Percentiles rank a stretch among this genome's conserved stretches.
Conservation (phyloP, 2,329 filamentous ascomycete species). For the Shiraia sp. region DNA sequence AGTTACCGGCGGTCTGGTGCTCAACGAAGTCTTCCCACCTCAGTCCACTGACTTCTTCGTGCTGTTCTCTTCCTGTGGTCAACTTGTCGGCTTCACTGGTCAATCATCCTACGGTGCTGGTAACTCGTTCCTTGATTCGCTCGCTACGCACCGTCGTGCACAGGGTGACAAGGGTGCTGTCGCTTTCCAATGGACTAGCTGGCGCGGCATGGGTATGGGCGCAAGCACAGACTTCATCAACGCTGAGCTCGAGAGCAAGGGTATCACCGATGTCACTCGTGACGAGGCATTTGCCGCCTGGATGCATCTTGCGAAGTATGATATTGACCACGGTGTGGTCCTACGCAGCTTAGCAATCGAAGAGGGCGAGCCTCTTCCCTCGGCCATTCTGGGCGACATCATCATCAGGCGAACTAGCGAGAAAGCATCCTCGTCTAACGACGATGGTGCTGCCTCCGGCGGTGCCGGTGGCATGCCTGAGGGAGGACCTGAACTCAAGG, state of each 20-base stretch:
- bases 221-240: conserved; percentile 44
- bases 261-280: conserved; percentile 48
- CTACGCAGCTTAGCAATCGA: conserved; percentile 38
- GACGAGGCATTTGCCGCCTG: conserved; percentile 52
- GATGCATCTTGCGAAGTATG: conserved; percentile 41
- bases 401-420: conserved; percentile 8
- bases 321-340: conserved; percentile 48
- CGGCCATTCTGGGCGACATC: conserved; percentile 19
- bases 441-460: not conserved
- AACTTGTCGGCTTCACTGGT: conserved; percentile 27
- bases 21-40: conserved; percentile 32
- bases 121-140: conserved; percentile 35
- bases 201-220: conserved; percentile 49
- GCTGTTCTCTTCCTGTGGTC: conserved; percentile 30
- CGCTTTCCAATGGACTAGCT: conserved; percentile 50
- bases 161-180: conserved; percentile 46
- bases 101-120: conserved; percentile 33
- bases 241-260: conserved; percentile 48
- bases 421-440: conserved; percentile 2
- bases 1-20: conserved; percentile 28
- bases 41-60: conserved; percentile 32
- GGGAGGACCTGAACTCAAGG: conserved; percentile 28
- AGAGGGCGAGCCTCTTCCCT: conserved; percentile 31
- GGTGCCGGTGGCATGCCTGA: conserved; percentile 3
- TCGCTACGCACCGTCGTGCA: conserved; percentile 28